A percentile compares a stretch with the other conserved stretches of the same genome.
phyloP scores from a whole-genome alignment of 148 eudicot genomes.

The Simmondsia chinensis region DNA sequence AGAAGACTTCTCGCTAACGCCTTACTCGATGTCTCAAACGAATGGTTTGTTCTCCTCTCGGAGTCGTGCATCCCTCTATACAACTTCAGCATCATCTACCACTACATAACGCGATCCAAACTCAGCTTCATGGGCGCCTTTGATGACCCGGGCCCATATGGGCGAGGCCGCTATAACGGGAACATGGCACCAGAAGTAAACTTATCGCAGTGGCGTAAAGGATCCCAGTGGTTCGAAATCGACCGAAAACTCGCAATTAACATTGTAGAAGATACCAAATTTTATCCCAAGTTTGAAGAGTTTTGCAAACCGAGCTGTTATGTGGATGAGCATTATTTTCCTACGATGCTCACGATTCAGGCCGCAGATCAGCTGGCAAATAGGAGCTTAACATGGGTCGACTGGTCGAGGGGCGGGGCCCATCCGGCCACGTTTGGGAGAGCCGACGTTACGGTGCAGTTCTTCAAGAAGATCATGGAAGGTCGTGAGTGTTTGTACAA shows the following conservation, averaged over 20 bases:
- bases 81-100: constrained; percentile 50
- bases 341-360: constrained; percentile 71
- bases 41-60: constrained; percentile 63
- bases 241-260: constrained; percentile 46
- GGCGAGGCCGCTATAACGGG: constrained; percentile 63
- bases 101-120: constrained; percentile 46
- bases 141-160: constrained; percentile 66
- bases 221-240: constrained; percentile 79
- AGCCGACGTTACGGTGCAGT: constrained; percentile 41
- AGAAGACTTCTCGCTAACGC: constrained; percentile 81
- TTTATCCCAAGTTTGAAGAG: constrained; percentile 47
- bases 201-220: constrained; percentile 68
- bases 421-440: constrained; percentile 78
- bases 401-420: constrained; percentile 88
- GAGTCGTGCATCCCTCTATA: constrained; percentile 77
- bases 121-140: constrained; percentile 63
- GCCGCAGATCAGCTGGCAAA: constrained; percentile 50
- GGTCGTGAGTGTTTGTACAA: constrained; percentile 43
- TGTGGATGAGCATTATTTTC: constrained; percentile 88
- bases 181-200: constrained; percentile 70
- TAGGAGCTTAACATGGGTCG: constrained; percentile 81
- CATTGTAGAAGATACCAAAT: constrained; percentile 45
- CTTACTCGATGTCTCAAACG: constrained; percentile 67
- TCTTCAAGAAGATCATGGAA: constrained; percentile 34
- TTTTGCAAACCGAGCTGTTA: constrained; percentile 70